Base-by-base conservation (phyloP, 139 green algal species). In the Closterium sp. region DNA sequence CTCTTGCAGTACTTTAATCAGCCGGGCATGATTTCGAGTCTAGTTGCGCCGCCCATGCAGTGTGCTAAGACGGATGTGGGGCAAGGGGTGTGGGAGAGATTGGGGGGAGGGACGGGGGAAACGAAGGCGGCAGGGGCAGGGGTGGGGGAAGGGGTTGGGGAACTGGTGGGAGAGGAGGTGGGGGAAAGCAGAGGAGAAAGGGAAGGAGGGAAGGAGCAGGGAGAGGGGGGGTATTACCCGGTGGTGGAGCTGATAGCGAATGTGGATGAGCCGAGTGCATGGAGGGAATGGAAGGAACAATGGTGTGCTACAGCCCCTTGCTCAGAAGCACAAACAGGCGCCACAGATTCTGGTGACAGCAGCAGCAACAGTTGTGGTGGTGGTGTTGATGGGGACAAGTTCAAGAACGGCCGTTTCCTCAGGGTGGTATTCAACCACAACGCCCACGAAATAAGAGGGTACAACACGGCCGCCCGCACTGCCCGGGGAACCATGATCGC, bases 401-500 rank as follows among this genome's bases (percentile, higher is more conserved):
- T 73, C 17, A 73, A 73, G 1, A 73, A 73, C 50, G 50, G 50
- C 50, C 50, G 50, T 73, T 73, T 73, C 50, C 50, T 73, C 50
- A 21, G 50, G 1, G 84, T 87, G n/a, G 84, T 87, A 32, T 87
- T 87, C 28, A 87, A 87, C 84, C 84, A 87, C 22, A 87, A 87
- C 27, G 11, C 84, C n/a, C 84, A 87, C 27, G 84, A 87, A 31
- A 87, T 87, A 31, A 30, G 28, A 30, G 84, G 84, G n/a, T 87
- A 32, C 84, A 87, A 87, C 84, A 13, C 27, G n/a, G 28, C 9
- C n/a, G n/a, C 84, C n/a, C n/a, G 84, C n/a, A 32, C 84, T 22
- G 84, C 84, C 9, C 84, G 84, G 17, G 84, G 84, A 22, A 30
- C n/a, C 84, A 30, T 9, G 4, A 31, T 87, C 19, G 84, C 84